Percentiles rank a stretch among this genome's conserved stretches.
Evolutionary conservation across 345 rosid species (phyloP).

Genomic region (Dimocarpus longan): DNA sequence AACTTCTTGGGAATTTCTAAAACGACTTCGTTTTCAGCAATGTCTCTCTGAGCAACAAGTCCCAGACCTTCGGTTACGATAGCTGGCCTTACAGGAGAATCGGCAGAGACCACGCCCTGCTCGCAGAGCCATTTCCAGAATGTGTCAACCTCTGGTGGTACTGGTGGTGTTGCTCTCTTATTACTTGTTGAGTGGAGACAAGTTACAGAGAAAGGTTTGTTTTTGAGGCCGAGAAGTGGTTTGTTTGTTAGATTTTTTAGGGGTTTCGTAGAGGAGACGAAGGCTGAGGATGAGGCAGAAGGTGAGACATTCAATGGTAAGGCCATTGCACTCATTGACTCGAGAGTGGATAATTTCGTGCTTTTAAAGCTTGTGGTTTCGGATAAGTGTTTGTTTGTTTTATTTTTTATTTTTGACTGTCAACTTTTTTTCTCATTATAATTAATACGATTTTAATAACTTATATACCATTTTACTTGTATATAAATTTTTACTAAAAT

Average conservation of each 20-base stretch:
- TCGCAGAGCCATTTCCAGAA: slow-evolving; percentile 89
- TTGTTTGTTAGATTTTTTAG: slow-evolving; percentile 16
- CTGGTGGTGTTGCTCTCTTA: slow-evolving; percentile 14
- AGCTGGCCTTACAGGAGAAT: slow-evolving; percentile 63
- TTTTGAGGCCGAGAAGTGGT: slow-evolving; percentile 29
- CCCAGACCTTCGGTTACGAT: slow-evolving; percentile 75
- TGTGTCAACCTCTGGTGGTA: slow-evolving; percentile 41
- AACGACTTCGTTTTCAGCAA: slow-evolving; percentile 77
- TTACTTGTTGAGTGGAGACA: slow-evolving; percentile 29
- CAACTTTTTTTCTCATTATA: no score
- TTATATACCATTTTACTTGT: no score
- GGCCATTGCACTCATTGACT: slow-evolving; percentile 23
- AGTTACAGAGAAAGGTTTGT: slow-evolving; percentile 30
- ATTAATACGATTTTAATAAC: no score
- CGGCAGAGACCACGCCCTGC: slow-evolving; percentile 60
- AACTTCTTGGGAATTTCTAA: slow-evolving; percentile 79
- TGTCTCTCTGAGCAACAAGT: slow-evolving; percentile 73
- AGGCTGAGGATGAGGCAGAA: slow-evolving; percentile 17
- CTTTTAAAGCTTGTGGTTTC: neutral
- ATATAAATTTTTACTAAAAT: no score
- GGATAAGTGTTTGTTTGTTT: slow-evolving; percentile 1
- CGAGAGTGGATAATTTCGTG: neutral
- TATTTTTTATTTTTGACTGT: no score
- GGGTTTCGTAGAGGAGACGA: slow-evolving; percentile 25
- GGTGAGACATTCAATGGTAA: slow-evolving; percentile 16